Base-by-base conservation (phyloP, 2,329 filamentous ascomycete species). In the Pseudogymnoascus sp. region DNA sequence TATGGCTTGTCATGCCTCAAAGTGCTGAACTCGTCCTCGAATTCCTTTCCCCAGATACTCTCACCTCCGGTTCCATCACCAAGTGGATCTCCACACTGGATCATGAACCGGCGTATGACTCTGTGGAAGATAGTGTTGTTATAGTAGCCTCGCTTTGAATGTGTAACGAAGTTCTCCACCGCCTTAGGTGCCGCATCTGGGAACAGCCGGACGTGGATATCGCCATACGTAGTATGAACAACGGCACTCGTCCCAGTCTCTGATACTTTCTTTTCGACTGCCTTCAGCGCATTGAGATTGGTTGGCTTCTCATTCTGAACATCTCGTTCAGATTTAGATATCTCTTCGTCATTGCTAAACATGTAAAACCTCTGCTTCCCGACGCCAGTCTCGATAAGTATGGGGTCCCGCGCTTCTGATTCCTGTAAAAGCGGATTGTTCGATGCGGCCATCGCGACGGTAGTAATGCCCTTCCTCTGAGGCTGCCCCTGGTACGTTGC, bases 71-170 rank as follows among this genome's bases (percentile, higher is more conserved):
- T 96, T 3, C 92, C 92, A 70, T 96, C 91, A 8, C 92, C 92
- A 1, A 94, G 76, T 0, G 92, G 91, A 72, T 96, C 92, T 60
- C 92, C 92, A 62, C 82, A 78, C 72, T 92, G 91, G 65, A 99
- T 96, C 95, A 99, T 99, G 78, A 99, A 99, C 72, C 97, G 97
- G 65, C 90, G 86, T 69, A 99, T 99, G 6, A 99, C 89, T 35
- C 94, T 88, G 75, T 99, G 94, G 81, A 99, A 99, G 69, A 97
- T 93, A 35, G 93, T 92, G 75, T 91, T 91, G 78, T 99, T 97
- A 79, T 99, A 99, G 75, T 99, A 99, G 1, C 91, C 91, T 63
- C 87, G 88, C 70, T 88, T 89, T 2, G 91, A 85, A 71, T 97
- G 94, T 0, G 91, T 95, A 62, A 95, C 90, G 73, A 99, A 99